A percentile compares a stretch with the other conserved stretches of the same genome.
phyloP scores from a whole-genome alignment of 148 eudicot genomes.

The Drosera capensis region DNA sequence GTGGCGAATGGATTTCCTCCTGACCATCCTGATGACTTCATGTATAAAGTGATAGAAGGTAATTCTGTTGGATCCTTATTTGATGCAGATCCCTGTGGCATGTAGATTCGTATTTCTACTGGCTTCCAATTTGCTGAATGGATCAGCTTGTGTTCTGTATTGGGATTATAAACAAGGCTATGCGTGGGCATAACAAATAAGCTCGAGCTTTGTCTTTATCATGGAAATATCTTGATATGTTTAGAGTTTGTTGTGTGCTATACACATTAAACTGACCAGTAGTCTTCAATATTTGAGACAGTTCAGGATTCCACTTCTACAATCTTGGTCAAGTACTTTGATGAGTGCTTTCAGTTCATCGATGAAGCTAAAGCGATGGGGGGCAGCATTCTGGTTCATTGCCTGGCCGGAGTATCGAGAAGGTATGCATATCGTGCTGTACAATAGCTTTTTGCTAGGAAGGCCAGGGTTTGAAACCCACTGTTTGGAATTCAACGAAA shows the following conservation, averaged over 20 bases:
- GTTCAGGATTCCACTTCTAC: slow-evolving; percentile 48
- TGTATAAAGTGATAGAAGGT: slow-evolving; percentile 56
- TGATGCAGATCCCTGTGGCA: not conserved
- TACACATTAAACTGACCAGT: not conserved
- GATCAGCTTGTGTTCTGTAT: not conserved
- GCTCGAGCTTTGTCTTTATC: not conserved
- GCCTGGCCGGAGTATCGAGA: slow-evolving; percentile 89
- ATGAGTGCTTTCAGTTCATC: slow-evolving; percentile 64
- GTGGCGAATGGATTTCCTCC: slow-evolving; percentile 41
- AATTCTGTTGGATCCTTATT: slow-evolving; percentile 1
- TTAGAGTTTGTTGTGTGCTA: not conserved
- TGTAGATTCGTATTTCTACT: not conserved
- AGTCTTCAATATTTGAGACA: slow-evolving; percentile 19
- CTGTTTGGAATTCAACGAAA: too few species aligned
- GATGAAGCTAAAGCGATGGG: slow-evolving; percentile 60
- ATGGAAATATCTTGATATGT: not conserved
- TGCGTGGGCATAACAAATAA: too few species aligned
- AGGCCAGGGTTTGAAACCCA: too few species aligned
- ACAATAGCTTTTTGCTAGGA: not conserved
- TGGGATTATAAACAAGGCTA: not conserved
- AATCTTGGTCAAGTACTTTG: slow-evolving; percentile 46
- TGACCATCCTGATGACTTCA: slow-evolving; percentile 42
- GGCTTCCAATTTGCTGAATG: not conserved
- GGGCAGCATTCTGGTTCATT: slow-evolving; percentile 81
- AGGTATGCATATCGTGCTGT: slow-evolving; percentile 31